phyloP scores from a whole-genome alignment of 106 monocot species.

The Alisma plantagoaquatica region DNA sequence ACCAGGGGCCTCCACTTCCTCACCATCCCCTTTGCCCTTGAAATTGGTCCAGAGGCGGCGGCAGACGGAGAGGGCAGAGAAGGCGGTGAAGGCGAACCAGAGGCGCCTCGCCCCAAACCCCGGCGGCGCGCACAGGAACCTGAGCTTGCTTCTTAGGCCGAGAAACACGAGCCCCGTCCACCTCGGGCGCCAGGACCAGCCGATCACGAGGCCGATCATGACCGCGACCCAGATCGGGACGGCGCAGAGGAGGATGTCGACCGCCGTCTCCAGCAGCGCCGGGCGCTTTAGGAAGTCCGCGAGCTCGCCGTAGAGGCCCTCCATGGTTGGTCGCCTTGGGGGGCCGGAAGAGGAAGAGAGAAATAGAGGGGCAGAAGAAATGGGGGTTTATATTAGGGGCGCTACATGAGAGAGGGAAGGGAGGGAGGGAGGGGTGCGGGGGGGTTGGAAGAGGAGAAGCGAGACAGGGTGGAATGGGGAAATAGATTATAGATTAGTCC shows the following conservation, averaged over 20 bases:
- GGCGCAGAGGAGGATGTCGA: slow-evolving; percentile 71
- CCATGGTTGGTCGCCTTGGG: slow-evolving; percentile 50
- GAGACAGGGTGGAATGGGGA: too few species aligned
- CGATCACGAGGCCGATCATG: slow-evolving; percentile 90
- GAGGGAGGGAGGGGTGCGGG: neutral
- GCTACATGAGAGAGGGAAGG: neutral
- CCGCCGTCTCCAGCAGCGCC: slow-evolving; percentile 62
- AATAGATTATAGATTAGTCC: too few species aligned
- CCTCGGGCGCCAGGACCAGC: slow-evolving; percentile 94
- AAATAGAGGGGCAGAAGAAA: neutral
- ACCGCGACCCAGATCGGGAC: slow-evolving; percentile 98
- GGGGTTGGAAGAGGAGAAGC: too few species aligned
- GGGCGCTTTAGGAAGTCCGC: slow-evolving; percentile 49
- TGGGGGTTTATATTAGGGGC: neutral
- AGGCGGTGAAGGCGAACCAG: slow-evolving; percentile 91
- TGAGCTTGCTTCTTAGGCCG: slow-evolving; percentile 56
- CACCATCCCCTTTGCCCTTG: slow-evolving; percentile 24
- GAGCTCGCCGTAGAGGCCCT: slow-evolving; percentile 33
- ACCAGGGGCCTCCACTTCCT: slow-evolving; percentile 2
- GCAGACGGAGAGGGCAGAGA: slow-evolving; percentile 82
- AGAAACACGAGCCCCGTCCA: slow-evolving; percentile 95
- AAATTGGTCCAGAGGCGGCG: slow-evolving; percentile 53
- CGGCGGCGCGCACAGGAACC: slow-evolving; percentile 56
- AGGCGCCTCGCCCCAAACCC: slow-evolving; percentile 75
- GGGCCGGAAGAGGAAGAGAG: neutral